Evolutionary conservation across 805 yeast genomes (phyloP).

Genomic region (Schizosaccharomyces cryophilus): DNA sequence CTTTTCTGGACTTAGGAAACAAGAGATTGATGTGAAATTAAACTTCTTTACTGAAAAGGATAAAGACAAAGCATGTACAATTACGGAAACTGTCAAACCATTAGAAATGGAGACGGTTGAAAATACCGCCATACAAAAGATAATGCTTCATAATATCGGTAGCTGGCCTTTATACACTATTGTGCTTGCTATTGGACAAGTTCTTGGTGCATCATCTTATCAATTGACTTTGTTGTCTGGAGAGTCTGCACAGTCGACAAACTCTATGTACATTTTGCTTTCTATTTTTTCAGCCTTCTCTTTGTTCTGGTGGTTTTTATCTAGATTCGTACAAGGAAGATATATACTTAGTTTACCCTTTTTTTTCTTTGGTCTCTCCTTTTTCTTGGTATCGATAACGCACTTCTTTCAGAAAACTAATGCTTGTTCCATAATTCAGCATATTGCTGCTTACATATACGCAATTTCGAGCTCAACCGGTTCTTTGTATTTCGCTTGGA

Average conservation of each 20-base stretch:
- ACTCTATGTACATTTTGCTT: neutral
- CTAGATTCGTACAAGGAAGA: neutral
- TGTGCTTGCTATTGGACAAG: neutral
- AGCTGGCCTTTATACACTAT: neutral
- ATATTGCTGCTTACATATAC: neutral
- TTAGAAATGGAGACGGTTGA: neutral
- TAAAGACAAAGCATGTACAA: neutral
- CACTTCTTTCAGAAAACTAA: neutral
- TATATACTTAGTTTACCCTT: neutral
- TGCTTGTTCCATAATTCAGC: neutral
- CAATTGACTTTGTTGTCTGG: constrained; percentile 1
- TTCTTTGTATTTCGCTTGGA: neutral
- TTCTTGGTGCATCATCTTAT: constrained; percentile 2
- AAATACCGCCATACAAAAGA: neutral
- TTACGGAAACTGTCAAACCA: neutral
- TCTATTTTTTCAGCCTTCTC: neutral
- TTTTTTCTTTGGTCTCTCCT: neutral
- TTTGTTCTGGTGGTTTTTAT: constrained; percentile 1
- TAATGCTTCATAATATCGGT: neutral
- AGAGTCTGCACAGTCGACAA: neutral
- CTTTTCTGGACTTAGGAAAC: neutral
- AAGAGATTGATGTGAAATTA: neutral
- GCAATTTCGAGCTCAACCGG: neutral
- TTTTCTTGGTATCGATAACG: neutral
- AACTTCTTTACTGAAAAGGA: neutral